Conservation (phyloP, 306 rosid genomes). For the Bauhinia variegata region DNA sequence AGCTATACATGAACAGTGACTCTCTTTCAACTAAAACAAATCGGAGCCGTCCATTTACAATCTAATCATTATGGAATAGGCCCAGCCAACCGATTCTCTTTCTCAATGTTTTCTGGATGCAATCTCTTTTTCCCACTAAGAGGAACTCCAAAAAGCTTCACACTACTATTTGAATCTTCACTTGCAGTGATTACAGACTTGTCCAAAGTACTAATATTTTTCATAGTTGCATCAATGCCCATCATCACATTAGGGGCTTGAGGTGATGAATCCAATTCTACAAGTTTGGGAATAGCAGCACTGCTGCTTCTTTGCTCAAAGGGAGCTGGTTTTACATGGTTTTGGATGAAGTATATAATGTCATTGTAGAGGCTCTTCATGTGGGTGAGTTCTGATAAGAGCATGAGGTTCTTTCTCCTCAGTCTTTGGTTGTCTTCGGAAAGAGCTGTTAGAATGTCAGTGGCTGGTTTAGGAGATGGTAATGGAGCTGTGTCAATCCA, state of each 20-base stretch:
- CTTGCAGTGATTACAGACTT: conserved; percentile 24
- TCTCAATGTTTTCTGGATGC: conserved; percentile 43
- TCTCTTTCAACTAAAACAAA: conserved; percentile 30
- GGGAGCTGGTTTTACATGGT: conserved; percentile 62
- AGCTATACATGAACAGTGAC: conserved; percentile 39
- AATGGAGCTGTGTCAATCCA: conserved; percentile 41
- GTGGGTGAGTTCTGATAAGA: conserved; percentile 70
- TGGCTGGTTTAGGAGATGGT: conserved; percentile 42
- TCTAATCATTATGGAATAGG: background rate
- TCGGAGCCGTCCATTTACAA: background rate
- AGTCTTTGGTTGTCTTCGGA: conserved; percentile 74
- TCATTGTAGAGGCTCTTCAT: conserved; percentile 86
- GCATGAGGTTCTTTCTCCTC: conserved; percentile 70
- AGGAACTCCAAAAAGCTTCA: conserved; percentile 71
- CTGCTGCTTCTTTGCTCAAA: conserved; percentile 32
- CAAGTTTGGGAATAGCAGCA: conserved; percentile 45
- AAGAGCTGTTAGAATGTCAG: conserved; percentile 56
- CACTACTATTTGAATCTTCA: conserved; percentile 35
- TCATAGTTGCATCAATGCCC: conserved; percentile 8
- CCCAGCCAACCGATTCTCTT: background rate
- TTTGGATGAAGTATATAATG: conserved; percentile 75
- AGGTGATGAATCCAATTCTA: conserved; percentile 51
- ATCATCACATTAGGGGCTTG: conserved; percentile 15
- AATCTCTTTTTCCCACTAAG: conserved; percentile 63
- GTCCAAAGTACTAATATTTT: conserved; percentile 1